These are phyloP conservation scores for Lindgomyces ingoldianus DNA, from an alignment of 495 filamentous ascomycete species.

Conservation along the genomic window DNA sequence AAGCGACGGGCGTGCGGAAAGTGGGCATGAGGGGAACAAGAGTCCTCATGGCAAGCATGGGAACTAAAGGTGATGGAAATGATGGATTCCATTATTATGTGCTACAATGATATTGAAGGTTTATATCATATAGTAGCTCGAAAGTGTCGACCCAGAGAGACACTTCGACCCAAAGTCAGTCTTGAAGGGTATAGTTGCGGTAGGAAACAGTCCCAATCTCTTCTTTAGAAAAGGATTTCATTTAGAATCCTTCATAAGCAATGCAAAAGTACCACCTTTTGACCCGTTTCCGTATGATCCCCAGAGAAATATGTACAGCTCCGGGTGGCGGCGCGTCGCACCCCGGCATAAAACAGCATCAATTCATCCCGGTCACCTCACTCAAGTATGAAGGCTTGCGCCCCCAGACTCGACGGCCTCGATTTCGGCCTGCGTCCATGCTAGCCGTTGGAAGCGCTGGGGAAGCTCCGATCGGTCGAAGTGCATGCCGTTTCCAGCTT, in stretches of 20 bases:
- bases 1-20: neutral
- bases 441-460: constrained; percentile 71
- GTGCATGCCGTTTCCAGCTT: constrained; percentile 69
- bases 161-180: neutral
- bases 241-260: no score
- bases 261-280: neutral
- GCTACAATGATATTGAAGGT: neutral
- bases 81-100: no score
- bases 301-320: neutral
- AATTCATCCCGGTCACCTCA: neutral
- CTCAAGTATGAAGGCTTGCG: constrained; percentile 64
- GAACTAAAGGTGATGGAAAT: neutral
- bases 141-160: neutral
- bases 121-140: neutral
- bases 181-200: constrained; percentile 22
- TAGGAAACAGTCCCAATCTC: constrained; percentile 6
- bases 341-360: neutral
- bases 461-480: constrained; percentile 92
- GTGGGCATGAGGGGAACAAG: neutral
- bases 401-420: constrained; percentile 93
- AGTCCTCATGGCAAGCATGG: no score
- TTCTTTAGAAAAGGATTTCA: no score
- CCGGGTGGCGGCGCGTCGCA: neutral
- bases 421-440: constrained; percentile 79
- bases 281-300: neutral